Conservation (phyloP, 129 eudicot species). For the Heracleum sosnowskyi region DNA sequence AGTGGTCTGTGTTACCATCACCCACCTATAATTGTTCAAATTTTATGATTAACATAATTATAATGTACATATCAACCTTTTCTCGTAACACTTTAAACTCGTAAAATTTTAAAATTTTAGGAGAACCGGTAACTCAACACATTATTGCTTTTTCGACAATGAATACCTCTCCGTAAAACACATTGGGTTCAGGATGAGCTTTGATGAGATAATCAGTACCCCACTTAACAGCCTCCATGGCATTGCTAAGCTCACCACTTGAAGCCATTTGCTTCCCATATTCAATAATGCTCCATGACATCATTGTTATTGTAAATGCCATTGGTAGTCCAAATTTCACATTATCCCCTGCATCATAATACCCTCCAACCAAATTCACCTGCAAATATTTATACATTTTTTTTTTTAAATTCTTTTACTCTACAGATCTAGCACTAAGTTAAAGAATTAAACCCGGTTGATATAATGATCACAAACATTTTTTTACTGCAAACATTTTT, state of each 20-base stretch:
- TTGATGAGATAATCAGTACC: conserved; percentile 92
- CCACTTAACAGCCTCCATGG: conserved; percentile 92
- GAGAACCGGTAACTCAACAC: no score
- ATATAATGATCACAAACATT: no score
- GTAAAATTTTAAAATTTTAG: no score
- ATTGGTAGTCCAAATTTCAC: conserved; percentile 94
- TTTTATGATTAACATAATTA: no score
- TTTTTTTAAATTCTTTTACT: no score
- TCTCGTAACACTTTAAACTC: no score
- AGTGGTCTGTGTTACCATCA: conserved; percentile 95
- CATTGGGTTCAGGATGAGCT: conserved; percentile 88
- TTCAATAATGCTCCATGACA: conserved; percentile 94
- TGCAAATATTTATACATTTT: conserved; percentile 13
- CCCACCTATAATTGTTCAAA: conserved; percentile 46
- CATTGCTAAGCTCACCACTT: conserved; percentile 73
- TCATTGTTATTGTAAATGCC: conserved; percentile 95
- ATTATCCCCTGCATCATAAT: conserved; percentile 95
- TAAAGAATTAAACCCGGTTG: no score
- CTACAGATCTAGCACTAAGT: no score
- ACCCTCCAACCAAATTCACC: conserved; percentile 99
- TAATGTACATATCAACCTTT: no score
- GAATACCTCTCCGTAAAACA: conserved; percentile 85
- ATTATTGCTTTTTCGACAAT: no score
- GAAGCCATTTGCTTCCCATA: conserved; percentile 78
- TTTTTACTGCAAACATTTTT: no score